Percentiles rank a stretch among this genome's conserved stretches.
Conservation (phyloP, 2,329 filamentous ascomycete species). For the Botrytis porri region DNA sequence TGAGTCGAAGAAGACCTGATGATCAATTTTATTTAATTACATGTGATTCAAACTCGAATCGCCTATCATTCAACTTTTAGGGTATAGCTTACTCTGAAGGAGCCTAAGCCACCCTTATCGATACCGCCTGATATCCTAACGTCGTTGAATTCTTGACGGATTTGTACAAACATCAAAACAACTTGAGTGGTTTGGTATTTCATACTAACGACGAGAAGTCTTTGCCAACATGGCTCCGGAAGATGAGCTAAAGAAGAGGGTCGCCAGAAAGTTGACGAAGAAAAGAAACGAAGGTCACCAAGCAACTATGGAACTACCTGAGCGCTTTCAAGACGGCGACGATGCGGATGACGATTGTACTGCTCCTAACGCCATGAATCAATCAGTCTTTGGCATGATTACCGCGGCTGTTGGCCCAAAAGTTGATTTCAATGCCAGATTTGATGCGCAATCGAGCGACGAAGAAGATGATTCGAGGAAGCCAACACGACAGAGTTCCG, state of each 20-base stretch:
- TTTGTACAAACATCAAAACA: constrained; percentile 3
- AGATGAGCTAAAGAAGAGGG: constrained; percentile 42
- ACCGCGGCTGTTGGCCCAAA: constrained; percentile 82
- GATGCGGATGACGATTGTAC: constrained; percentile 61
- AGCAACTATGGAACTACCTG: constrained; percentile 51
- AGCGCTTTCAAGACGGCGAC: constrained; percentile 55
- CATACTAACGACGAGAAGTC: background rate
- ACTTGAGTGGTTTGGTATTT: background rate
- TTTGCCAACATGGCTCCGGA: constrained; percentile 39
- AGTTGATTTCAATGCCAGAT: constrained; percentile 76
- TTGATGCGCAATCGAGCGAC: constrained; percentile 76
- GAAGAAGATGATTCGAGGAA: constrained; percentile 46
- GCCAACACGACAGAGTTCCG: constrained; percentile 26
- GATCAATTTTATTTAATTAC: background rate
- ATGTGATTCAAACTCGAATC: constrained; percentile 1
- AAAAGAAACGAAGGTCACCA: constrained; percentile 43
- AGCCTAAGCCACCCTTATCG: constrained; percentile 16
- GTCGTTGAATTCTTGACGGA: background rate
- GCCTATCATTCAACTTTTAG: background rate
- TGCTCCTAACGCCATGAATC: constrained; percentile 70
- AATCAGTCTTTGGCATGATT: constrained; percentile 91
- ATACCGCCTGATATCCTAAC: constrained; percentile 6
- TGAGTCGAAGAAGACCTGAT: background rate
- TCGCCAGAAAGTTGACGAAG: constrained; percentile 44
- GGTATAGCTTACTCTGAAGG: constrained; percentile 4